A percentile compares a stretch with the other conserved stretches of the same genome.
Evolutionary conservation across 2,329 filamentous ascomycete genomes (phyloP).

Genomic region (Fusarium pseudonygamai): DNA sequence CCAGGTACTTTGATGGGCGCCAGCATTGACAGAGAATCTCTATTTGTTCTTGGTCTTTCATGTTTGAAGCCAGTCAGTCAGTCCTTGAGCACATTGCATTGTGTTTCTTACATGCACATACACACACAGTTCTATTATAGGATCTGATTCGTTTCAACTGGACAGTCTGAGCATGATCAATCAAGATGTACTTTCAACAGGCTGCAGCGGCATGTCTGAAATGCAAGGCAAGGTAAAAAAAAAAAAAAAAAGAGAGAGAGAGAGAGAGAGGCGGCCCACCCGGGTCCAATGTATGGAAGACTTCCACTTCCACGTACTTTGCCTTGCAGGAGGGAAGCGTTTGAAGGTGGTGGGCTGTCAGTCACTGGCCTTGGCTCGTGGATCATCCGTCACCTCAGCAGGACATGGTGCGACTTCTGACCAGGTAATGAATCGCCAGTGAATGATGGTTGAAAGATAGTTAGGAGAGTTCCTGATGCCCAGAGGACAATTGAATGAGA

Average conservation of each 20-base stretch:
- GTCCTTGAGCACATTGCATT: neutral
- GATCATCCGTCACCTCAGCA: slow-evolving; percentile 22
- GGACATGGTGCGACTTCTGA: slow-evolving; percentile 14
- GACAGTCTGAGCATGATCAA: neutral
- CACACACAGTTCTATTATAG: neutral
- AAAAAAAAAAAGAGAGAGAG: no score
- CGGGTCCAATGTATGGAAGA: slow-evolving; percentile 7
- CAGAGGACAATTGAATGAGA: neutral
- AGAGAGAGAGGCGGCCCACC: slow-evolving; percentile 11
- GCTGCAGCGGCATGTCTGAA: slow-evolving; percentile 28
- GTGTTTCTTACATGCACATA: slow-evolving; percentile 1
- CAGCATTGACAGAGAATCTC: slow-evolving; percentile 19
- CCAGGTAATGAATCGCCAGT: neutral
- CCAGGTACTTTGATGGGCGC: slow-evolving; percentile 24
- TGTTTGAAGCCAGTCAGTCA: neutral
- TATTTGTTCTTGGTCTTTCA: slow-evolving; percentile 9
- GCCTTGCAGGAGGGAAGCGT: neutral
- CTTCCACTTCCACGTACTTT: neutral
- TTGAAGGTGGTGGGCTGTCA: slow-evolving; percentile 28
- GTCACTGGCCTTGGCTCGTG: slow-evolving; percentile 14
- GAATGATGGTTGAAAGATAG: neutral
- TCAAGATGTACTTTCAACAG: slow-evolving; percentile 9
- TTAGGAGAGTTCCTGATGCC: neutral
- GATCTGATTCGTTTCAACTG: neutral
- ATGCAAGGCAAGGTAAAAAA: slow-evolving; percentile 12